Base-by-base conservation (phyloP, 2,329 filamentous ascomycete species). In the Claviceps lovelessii region DNA sequence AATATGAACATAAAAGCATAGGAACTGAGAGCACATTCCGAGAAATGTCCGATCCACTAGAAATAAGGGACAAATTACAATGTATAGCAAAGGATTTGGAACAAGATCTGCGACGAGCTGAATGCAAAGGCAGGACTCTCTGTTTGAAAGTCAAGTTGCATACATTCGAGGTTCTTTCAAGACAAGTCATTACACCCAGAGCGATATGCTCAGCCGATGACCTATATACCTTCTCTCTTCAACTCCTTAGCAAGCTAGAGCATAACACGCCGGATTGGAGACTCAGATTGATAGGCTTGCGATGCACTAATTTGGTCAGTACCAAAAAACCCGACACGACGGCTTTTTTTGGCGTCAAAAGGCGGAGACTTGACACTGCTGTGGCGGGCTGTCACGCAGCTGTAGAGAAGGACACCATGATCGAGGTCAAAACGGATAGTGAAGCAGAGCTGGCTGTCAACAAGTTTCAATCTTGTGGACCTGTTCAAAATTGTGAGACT, bases 61-160 rank as follows among this genome's bases (percentile, higher is more conserved):
- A 84, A 56, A 73, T 97, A 4, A 78, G 85, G 23, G 82, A 84
- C 17, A 94, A 95, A 66, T 77, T 98, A 6, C 78, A 82, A n/a
- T 78, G 77, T 65, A 90, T 84, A 1, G 89, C 93, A 0, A 84
- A 90, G 58, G 90, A 95, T 59, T 73, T 98, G 4, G 90, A 95
- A 65, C 86, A 86, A 60, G 91, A 97, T 63, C 76, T 97, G 72
- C 76, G 78, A 56, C 79, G 82, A 31, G 88, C 88, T 1, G 80
- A 88, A 59, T 88, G 88, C 70, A 95, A 91, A 68, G 91, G 91
- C 0, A 81, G 89, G n/a, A 97, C 91, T 0, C 72, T 98, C 1
- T 88, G 89, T 28, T 73, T 98, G 41, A 98, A 98, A 68, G 78
- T 96, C 59, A 98, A 98, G 67, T 73, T 97, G 8, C 88, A 96